These are phyloP conservation scores for Scytalidium lignicola DNA, from an alignment of 2,329 filamentous ascomycete genomes.

Conservation along the genomic window DNA sequence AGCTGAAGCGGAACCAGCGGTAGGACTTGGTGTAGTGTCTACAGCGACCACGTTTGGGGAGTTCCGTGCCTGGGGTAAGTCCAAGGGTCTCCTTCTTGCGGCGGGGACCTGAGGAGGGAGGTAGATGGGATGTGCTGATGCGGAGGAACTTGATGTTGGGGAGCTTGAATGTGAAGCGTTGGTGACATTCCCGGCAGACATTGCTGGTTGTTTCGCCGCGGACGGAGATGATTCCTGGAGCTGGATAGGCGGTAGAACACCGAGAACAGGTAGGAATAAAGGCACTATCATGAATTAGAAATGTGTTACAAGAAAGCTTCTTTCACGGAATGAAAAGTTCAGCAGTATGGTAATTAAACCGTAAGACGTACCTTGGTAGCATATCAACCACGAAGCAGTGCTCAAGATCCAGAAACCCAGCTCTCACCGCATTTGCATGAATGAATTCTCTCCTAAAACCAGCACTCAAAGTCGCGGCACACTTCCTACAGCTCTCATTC, in stretches of 20 bases:
- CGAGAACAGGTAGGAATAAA: constrained; percentile 74
- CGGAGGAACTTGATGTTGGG: constrained; percentile 73
- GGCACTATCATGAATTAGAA: constrained; percentile 43
- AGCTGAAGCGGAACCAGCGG: constrained; percentile 62
- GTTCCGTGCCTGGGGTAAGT: constrained; percentile 50
- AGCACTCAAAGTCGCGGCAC: constrained; percentile 45
- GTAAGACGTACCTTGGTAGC: constrained; percentile 54
- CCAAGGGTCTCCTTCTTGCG: constrained; percentile 50
- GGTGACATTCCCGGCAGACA: constrained; percentile 74
- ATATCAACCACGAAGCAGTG: constrained; percentile 72
- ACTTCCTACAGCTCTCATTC: constrained; percentile 52
- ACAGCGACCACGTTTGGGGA: constrained; percentile 50
- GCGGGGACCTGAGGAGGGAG: constrained; percentile 33
- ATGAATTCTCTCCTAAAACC: constrained; percentile 64
- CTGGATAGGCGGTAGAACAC: constrained; percentile 64
- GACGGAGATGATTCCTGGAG: constrained; percentile 63
- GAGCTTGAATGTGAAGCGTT: constrained; percentile 73
- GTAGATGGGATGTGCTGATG: constrained; percentile 48
- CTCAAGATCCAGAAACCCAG: constrained; percentile 72
- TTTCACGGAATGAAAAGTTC: background rate
- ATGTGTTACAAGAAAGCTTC: too few species aligned
- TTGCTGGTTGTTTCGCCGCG: constrained; percentile 69
- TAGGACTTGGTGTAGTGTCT: constrained; percentile 54
- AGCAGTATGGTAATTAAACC: background rate
- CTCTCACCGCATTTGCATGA: constrained; percentile 67